Evolutionary conservation across 768 basidiomycete species (phyloP), one percentile per base, ranked within the genome.

Genomic region (Mrakia hoshinonis): DNA sequence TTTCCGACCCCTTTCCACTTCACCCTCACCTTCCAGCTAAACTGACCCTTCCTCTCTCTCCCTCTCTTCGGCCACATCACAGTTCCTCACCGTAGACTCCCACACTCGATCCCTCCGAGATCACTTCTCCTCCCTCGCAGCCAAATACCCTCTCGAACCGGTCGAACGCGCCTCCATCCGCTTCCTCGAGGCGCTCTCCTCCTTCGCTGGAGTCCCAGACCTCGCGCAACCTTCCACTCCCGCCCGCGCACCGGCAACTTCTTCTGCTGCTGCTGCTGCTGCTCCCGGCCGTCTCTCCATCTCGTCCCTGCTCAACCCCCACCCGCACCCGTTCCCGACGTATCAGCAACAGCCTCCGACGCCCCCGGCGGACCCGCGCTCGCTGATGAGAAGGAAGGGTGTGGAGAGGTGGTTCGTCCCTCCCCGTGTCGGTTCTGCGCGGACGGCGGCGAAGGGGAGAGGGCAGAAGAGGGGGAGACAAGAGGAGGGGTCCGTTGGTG

Each of bases 11-110:
- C n/a, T n/a, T n/a, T n/a, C n/a, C n/a, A n/a, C n/a, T n/a, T n/a
- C n/a, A n/a, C 38, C 1, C 31, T 24, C 18, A n/a, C 43, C 22
- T 54, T 26, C 48, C 11, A 22, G 47, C 49, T 43, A 24, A n/a
- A 46, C 34, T 58, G 34, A 55, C 26, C 52, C 29, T n/a, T n/a
- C 15, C 10, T 47, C 43, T n/a, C 24, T 48, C 38, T 26, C 18
- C 48, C 1, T 46, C 55, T 46, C 39, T 18, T 60, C 26, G 24
- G 6, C 34, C 18, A 2, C 34, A 34, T 58, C 38, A 15, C 22
- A 68, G 67, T 68, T 68, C 36, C 58, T 68, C 43, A 68, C 67
- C 15, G 51, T 68, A 29, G 67, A 68, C 51, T 39, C 29, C 13
- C 52, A 60, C 26, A 68, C 67, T 11, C 46, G 49, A 46, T 43